Conservation (phyloP, 2,329 filamentous ascomycete genomes). For the Teratosphaeria viscida region DNA sequence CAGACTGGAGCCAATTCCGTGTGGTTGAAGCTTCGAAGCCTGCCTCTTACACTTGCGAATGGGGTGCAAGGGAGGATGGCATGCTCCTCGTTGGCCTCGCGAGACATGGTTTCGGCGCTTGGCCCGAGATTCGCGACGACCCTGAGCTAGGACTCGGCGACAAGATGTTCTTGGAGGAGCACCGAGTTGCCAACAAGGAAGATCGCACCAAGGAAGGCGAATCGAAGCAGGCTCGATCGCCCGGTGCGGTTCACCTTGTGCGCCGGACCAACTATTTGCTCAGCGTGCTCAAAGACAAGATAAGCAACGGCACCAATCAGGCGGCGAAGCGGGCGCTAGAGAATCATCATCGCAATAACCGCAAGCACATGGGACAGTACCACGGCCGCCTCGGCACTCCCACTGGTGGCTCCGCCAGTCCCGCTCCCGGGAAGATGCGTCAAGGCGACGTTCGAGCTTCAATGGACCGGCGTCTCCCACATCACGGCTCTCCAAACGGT, state of each 20-base stretch:
- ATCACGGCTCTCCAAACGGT: conserved; percentile 36
- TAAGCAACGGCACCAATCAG: conserved; percentile 51
- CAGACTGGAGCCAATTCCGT: conserved; percentile 71
- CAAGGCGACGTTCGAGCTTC: conserved; percentile 26
- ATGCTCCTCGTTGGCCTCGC: conserved; percentile 95
- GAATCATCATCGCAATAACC: conserved; percentile 91
- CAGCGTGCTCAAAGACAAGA: conserved; percentile 86
- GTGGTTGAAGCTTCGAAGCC: conserved; percentile 86
- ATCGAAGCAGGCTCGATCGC: conserved; percentile 67
- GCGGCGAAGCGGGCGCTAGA: conserved; percentile 71
- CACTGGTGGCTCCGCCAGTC: conserved; percentile 59
- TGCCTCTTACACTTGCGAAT: conserved; percentile 81
- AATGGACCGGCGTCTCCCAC: conserved; percentile 22
- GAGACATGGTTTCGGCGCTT: conserved; percentile 88
- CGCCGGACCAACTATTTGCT: conserved; percentile 89
- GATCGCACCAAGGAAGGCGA: conserved; percentile 71
- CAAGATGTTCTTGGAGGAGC: conserved; percentile 94
- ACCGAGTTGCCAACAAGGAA: conserved; percentile 95
- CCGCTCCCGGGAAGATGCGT: conserved; percentile 43
- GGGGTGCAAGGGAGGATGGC: conserved; percentile 88
- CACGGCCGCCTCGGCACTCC: conserved; percentile 45
- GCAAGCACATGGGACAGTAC: conserved; percentile 54
- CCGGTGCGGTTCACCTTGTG: conserved; percentile 93
- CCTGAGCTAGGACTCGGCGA: conserved; percentile 72
- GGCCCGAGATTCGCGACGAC: conserved; percentile 90